Percentiles rank a stretch among this genome's conserved stretches.
These are phyloP conservation scores for Saccharomyces uvarum DNA, from an alignment of 1,139 yeast genomes.

Conservation along the genomic window DNA sequence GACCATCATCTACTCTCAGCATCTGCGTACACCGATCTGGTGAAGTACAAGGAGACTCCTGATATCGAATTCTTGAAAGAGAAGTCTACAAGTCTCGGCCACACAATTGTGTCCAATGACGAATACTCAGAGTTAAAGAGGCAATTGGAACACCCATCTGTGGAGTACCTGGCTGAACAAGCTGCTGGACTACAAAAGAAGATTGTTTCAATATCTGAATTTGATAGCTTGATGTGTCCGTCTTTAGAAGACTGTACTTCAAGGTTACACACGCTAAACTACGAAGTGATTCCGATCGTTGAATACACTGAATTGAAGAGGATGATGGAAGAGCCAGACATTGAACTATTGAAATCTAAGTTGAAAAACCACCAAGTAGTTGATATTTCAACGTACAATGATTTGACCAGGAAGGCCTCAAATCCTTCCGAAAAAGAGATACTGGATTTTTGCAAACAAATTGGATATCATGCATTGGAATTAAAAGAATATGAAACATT, in stretches of 20 bases:
- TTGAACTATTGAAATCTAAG: slow-evolving; percentile 22
- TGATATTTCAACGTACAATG: slow-evolving; percentile 24
- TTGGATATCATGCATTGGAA: background rate
- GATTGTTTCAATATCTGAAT: slow-evolving; percentile 5
- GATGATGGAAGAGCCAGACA: slow-evolving; percentile 10
- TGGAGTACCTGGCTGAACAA: slow-evolving; percentile 15
- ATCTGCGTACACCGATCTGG: slow-evolving; percentile 3
- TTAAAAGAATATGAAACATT: slow-evolving; percentile 6
- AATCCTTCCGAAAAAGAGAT: slow-evolving; percentile 3
- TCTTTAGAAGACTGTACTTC: slow-evolving; percentile 13
- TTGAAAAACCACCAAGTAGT: slow-evolving; percentile 23
- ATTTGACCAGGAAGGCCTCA: background rate
- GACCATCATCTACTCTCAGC: too few relatives aligned
- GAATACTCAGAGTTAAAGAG: slow-evolving; percentile 9
- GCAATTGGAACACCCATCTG: slow-evolving; percentile 4
- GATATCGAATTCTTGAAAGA: slow-evolving; percentile 21
- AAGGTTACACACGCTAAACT: slow-evolving; percentile 24
- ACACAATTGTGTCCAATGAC: background rate
- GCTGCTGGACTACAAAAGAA: slow-evolving; percentile 9
- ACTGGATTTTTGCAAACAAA: background rate
- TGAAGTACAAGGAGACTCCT: slow-evolving; percentile 20
- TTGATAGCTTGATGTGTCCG: background rate
- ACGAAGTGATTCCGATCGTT: slow-evolving; percentile 29
- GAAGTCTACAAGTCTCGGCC: slow-evolving; percentile 18
- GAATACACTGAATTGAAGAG: slow-evolving; percentile 24